Base-by-base conservation (phyloP, 192 early-diverging fungal species). In the Umbelopsis ramanniana region DNA sequence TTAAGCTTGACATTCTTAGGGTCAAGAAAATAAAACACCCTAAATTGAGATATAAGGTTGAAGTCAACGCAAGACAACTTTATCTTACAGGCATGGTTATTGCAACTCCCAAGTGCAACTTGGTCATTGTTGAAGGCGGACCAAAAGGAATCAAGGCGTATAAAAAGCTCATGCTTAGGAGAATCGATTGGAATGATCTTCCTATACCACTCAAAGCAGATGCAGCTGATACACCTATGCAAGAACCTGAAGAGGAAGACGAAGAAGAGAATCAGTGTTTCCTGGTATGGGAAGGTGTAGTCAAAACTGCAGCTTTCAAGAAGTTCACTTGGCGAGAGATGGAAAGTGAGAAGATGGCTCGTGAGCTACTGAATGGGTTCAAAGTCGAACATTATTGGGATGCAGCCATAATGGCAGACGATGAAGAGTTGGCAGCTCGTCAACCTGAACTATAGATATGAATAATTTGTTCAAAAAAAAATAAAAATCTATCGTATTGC, bases 81-180 rank as follows among this genome's bases (percentile, higher is more conserved):
- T 85, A 88, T 26, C 82, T 99, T 72, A 96, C 93, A 2, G 98
- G 98, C 1, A 79, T 86, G 6, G 93, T 90, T 23, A 80, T 98
- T 52, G 78, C 93, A 19, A 85, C 92, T 72, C 87, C 90, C 2
- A 91, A 88, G 5, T 87, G 89, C 77, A 88, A 86, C 72, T 67
- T 98, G 54, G 93, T 99, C 6, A 81, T 97, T 52, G 96, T 96
- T 6, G 98, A 99, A 81, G 98, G 98, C 1, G 93, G 96, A 4
- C 90, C 89, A 14, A 95, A 97, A 74, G 89, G 86, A 2, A 85
- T 98, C 73, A 93, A 93, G 72, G 86, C 89, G 38, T 99, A 96
- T 85, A 99, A 97, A 79, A 96, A 97, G 72, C 83, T 99, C 23
- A 96, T 99, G 98, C 84, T 98, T 14, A 79, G 93, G 33, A 87